Conservation (phyloP, 345 rosid genomes). For the Adansonia digitata region DNA sequence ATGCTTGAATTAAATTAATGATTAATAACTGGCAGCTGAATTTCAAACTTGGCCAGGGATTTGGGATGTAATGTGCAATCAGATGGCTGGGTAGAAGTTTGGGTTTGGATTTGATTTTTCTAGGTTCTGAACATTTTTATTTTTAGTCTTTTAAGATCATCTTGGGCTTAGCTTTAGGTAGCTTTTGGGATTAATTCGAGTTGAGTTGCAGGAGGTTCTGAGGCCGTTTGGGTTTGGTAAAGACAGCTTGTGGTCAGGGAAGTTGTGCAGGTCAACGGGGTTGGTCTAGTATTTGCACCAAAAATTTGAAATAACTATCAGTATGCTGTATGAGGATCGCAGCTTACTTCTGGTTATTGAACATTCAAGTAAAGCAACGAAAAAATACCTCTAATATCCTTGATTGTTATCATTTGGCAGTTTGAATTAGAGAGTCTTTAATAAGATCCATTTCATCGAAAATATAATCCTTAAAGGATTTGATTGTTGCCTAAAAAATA, state of each 20-base stretch:
- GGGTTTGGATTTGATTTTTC: background rate
- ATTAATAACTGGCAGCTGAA: background rate
- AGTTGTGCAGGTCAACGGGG: background rate
- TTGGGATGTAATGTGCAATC: background rate
- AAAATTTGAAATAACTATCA: background rate
- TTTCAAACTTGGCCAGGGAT: background rate
- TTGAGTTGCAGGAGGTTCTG: background rate
- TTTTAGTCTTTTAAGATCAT: background rate
- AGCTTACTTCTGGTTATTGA: background rate
- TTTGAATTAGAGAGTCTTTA: background rate
- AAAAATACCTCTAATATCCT: background rate
- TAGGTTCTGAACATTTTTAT: background rate
- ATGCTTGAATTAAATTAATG: background rate
- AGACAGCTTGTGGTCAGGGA: background rate
- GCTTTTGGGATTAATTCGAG: background rate
- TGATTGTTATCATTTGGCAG: background rate
- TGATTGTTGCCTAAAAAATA: background rate
- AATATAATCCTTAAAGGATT: background rate
- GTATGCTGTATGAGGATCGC: background rate
- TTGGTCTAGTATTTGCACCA: background rate
- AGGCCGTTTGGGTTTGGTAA: background rate
- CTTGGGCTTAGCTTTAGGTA: background rate
- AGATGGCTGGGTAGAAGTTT: background rate
- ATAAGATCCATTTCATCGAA: background rate
- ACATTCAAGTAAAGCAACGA: background rate